Evolutionary conservation across 352 stramenopile species (phyloP).

Genomic region (Phytopythium kandeliae): DNA sequence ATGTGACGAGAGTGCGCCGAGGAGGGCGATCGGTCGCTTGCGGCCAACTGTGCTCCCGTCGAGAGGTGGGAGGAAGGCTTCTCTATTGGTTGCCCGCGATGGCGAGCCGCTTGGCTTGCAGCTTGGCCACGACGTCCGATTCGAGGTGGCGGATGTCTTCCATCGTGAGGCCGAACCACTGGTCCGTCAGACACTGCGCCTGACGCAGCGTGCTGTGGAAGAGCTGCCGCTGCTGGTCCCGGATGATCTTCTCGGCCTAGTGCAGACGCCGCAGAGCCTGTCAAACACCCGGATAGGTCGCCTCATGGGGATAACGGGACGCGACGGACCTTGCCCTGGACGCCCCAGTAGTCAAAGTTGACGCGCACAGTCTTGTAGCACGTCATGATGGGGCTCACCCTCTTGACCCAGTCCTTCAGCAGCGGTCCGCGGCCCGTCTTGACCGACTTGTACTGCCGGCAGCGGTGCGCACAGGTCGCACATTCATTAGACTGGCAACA

Average conservation of each 20-base stretch:
- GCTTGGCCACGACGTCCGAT: conserved; percentile 64
- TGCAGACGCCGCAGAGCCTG: background rate
- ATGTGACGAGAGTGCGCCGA: background rate
- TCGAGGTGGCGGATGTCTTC: conserved; percentile 81
- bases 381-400: conserved; percentile 73
- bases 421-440: conserved; percentile 74
- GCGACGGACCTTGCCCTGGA: conserved; percentile 56
- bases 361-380: conserved; percentile 85
- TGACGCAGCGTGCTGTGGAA: conserved; percentile 69
- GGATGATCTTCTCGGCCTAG: conserved; percentile 74
- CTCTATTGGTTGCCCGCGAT: conserved; percentile 38
- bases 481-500: no score
- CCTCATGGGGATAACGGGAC: background rate
- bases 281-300: background rate
- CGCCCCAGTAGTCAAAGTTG: conserved; percentile 87
- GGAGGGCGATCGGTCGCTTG: background rate
- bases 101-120: conserved; percentile 60
- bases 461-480: background rate
- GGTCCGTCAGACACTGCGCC: conserved; percentile 72
- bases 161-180: conserved; percentile 82
- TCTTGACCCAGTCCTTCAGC: conserved; percentile 56
- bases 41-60: background rate
- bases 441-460: conserved; percentile 51
- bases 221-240: conserved; percentile 76
- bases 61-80: background rate